Evolutionary conservation across 768 basidiomycete species (phyloP).

Genomic region (Leucocoprinus sp.): DNA sequence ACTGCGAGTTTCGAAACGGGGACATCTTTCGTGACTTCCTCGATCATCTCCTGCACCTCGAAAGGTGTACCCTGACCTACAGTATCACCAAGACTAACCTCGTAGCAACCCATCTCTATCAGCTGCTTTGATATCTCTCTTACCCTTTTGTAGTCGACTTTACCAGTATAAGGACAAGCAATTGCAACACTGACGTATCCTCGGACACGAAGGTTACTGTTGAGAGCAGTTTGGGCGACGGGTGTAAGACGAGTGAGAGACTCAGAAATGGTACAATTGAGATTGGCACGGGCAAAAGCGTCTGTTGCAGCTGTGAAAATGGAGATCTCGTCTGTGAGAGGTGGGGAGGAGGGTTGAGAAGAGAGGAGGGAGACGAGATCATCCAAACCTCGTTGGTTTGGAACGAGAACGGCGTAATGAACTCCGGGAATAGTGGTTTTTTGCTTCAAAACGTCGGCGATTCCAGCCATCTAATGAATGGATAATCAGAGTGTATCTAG

Average conservation of each 20-base stretch:
- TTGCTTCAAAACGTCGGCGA: constrained; percentile 56
- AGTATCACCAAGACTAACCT: constrained; percentile 89
- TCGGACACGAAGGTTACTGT: constrained; percentile 58
- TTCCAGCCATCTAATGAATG: constrained; percentile 74
- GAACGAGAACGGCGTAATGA: constrained; percentile 74
- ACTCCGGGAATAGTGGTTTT: constrained; percentile 40
- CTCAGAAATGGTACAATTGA: constrained; percentile 65
- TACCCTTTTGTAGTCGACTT: constrained; percentile 55
- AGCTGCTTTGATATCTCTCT: constrained; percentile 64
- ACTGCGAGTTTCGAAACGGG: constrained; percentile 67
- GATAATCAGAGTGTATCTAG: background rate
- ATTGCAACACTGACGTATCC: constrained; percentile 85
- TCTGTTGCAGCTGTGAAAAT: constrained; percentile 89
- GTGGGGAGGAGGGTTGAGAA: constrained; percentile 26
- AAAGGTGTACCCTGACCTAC: constrained; percentile 78
- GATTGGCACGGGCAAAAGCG: constrained; percentile 77
- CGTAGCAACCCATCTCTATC: constrained; percentile 88
- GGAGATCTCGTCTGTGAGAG: constrained; percentile 74
- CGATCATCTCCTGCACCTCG: constrained; percentile 58
- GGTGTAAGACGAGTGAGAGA: constrained; percentile 56
- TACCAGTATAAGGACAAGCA: constrained; percentile 82
- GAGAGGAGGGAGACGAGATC: constrained; percentile 53
- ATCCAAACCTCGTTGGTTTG: constrained; percentile 72
- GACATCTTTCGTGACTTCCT: constrained; percentile 55
- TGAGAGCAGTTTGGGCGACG: constrained; percentile 55